A percentile compares a stretch with the other conserved stretches of the same genome.
Conservation (phyloP, 2,329 filamentous ascomycete species). For the Mycosphaerella arachidis region DNA sequence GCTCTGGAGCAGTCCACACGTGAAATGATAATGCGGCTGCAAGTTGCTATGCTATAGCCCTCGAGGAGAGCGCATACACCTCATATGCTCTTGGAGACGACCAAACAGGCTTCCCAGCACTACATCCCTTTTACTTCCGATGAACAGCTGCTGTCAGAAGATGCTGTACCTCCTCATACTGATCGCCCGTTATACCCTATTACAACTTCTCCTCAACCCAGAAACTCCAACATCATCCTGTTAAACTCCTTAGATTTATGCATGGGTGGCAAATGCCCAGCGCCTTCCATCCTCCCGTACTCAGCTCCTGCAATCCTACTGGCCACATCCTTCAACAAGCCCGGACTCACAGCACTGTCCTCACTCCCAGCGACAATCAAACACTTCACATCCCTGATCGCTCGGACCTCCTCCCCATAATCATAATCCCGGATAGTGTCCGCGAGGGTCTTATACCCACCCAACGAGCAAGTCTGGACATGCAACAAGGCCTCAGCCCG, state of each 20-base stretch:
- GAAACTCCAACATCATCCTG: conserved; percentile 21
- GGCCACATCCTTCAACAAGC: conserved; percentile 22
- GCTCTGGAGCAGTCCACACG: too few relatives aligned
- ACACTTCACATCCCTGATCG: conserved; percentile 13
- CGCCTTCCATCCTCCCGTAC: conserved; percentile 23
- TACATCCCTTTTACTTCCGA: too few relatives aligned
- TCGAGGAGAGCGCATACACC: too few relatives aligned
- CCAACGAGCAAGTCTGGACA: conserved; percentile 21
- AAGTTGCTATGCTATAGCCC: too few relatives aligned
- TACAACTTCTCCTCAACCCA: conserved; percentile 4
- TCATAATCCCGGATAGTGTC: conserved; percentile 29
- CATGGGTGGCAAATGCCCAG: conserved; percentile 30
- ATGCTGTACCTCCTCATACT: too few relatives aligned
- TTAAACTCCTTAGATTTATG: conserved; percentile 25
- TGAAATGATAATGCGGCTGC: too few relatives aligned
- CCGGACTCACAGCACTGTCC: conserved; percentile 19
- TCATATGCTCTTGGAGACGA: too few relatives aligned
- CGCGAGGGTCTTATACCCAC: conserved; percentile 26
- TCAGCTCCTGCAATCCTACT: conserved; percentile 15
- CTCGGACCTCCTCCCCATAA: conserved; percentile 18
- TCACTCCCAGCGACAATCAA: conserved; percentile 25
- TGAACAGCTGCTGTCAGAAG: too few relatives aligned
- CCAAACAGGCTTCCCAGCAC: too few relatives aligned
- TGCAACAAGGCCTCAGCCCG: conserved; percentile 19
- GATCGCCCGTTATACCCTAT: background rate